phyloP scores from a whole-genome alignment of 2,329 filamentous ascomycete species.

The Ophiostoma angusticollis region DNA sequence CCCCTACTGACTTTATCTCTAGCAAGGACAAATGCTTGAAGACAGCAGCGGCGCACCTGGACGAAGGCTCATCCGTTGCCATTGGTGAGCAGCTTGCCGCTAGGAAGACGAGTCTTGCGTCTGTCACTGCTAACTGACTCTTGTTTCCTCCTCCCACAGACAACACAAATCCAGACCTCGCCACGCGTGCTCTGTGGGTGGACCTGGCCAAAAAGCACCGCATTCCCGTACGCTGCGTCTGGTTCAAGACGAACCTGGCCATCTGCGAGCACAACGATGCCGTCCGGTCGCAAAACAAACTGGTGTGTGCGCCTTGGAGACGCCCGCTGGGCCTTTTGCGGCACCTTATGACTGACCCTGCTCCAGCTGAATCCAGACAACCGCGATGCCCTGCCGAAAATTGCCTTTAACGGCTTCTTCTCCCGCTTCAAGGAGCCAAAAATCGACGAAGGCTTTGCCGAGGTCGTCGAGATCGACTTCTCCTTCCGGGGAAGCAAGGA shows the following conservation, averaged over 20 bases:
- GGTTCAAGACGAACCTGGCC: slow-evolving; percentile 60
- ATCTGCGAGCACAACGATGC: slow-evolving; percentile 78
- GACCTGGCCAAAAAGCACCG: slow-evolving; percentile 55
- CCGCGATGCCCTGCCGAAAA: slow-evolving; percentile 56
- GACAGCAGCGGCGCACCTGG: slow-evolving; percentile 52
- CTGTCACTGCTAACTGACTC: slow-evolving; percentile 21
- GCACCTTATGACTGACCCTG: neutral
- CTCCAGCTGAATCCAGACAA: slow-evolving; percentile 68
- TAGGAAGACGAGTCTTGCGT: too few relatives aligned
- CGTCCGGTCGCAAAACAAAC: slow-evolving; percentile 56
- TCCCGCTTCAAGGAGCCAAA: slow-evolving; percentile 62
- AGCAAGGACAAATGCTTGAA: slow-evolving; percentile 56
- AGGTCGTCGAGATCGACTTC: slow-evolving; percentile 66
- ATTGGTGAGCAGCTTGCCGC: slow-evolving; percentile 49
- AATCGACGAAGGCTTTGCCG: slow-evolving; percentile 67
- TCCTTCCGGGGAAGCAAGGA: slow-evolving; percentile 56
- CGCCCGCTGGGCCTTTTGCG: too few relatives aligned
- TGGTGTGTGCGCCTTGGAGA: slow-evolving; percentile 18
- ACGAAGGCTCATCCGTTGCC: slow-evolving; percentile 54
- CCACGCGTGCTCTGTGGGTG: slow-evolving; percentile 68
- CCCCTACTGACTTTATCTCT: neutral
- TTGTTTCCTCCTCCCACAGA: slow-evolving; percentile 37
- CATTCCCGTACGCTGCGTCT: slow-evolving; percentile 71
- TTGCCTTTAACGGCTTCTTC: slow-evolving; percentile 68
- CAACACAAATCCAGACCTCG: slow-evolving; percentile 83